These are phyloP conservation scores for Termitomyces sp. DNA, from an alignment of 768 basidiomycete genomes.

Conservation along the genomic window DNA sequence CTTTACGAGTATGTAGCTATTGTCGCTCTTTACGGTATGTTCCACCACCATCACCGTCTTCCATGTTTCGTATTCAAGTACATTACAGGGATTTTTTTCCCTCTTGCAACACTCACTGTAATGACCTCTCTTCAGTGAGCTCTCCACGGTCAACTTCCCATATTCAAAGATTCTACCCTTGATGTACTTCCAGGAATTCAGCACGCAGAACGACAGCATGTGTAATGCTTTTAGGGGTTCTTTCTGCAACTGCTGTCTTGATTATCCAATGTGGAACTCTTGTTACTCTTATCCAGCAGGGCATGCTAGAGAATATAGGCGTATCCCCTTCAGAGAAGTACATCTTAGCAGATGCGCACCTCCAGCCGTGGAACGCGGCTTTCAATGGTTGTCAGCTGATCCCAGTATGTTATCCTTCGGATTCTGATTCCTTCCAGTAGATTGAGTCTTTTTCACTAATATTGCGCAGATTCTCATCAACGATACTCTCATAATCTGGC, in stretches of 20 bases:
- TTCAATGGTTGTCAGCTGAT: not conserved
- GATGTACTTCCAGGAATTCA: not conserved
- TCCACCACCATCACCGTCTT: not conserved
- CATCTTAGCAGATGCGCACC: not conserved
- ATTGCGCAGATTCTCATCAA: not conserved
- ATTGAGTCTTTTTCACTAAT: not conserved
- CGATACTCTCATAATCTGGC: not conserved
- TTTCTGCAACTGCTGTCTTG: not conserved
- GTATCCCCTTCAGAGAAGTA: not conserved
- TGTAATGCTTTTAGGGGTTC: not conserved
- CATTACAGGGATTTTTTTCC: not conserved
- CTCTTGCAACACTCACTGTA: too few relatives aligned
- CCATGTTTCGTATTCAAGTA: too few relatives aligned
- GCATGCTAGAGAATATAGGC: not conserved
- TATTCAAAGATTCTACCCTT: not conserved
- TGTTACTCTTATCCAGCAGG: not conserved
- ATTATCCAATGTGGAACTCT: too few relatives aligned
- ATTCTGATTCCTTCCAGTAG: too few relatives aligned
- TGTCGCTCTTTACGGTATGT: not conserved
- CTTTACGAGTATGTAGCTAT: not conserved
- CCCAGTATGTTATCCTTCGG: not conserved
- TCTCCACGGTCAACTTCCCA: not conserved
- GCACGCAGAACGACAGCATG: not conserved
- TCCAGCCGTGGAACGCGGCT: not conserved
- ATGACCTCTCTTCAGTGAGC: too few relatives aligned